Conservation (phyloP, 352 stramenopile species). For the Pythium plurisporium region DNA sequence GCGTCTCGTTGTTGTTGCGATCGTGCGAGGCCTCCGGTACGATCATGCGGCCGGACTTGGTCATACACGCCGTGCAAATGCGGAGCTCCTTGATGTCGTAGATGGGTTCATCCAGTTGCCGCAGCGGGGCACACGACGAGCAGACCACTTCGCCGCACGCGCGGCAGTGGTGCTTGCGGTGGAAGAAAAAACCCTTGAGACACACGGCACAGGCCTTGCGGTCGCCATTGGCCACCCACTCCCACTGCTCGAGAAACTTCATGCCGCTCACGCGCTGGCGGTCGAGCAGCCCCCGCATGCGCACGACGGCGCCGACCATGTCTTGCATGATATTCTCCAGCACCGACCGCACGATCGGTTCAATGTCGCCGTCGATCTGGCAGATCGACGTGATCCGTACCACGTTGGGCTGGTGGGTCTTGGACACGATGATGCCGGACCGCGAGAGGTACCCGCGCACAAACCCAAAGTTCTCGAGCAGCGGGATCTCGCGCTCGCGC, state of each 20-base stretch:
- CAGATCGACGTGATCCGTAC: slow-evolving; percentile 66
- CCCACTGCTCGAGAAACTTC: slow-evolving; percentile 72
- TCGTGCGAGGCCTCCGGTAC: slow-evolving; percentile 9
- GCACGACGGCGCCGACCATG: slow-evolving; percentile 37
- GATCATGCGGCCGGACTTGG: slow-evolving; percentile 20
- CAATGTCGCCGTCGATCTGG: slow-evolving; percentile 63
- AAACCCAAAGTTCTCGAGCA: slow-evolving; percentile 57
- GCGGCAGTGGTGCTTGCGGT: slow-evolving; percentile 83
- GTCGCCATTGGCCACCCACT: slow-evolving; percentile 71
- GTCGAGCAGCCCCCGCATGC: slow-evolving; percentile 49
- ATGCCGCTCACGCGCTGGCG: slow-evolving; percentile 61
- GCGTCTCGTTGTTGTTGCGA: slow-evolving; percentile 29
- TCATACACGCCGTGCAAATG: slow-evolving; percentile 57
- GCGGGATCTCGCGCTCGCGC: slow-evolving; percentile 53
- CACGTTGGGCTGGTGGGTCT: slow-evolving; percentile 51
- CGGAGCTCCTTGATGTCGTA: slow-evolving; percentile 63
- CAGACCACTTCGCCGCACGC: slow-evolving; percentile 81
- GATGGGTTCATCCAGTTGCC: slow-evolving; percentile 63
- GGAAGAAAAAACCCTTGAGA: slow-evolving; percentile 67
- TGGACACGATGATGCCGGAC: slow-evolving; percentile 64
- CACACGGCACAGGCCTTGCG: slow-evolving; percentile 71
- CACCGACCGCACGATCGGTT: slow-evolving; percentile 35
- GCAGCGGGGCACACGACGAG: slow-evolving; percentile 50
- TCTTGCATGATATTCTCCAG: slow-evolving; percentile 66
- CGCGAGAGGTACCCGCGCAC: slow-evolving; percentile 45